phyloP scores from a whole-genome alignment of 306 rosid species.

The Gynostemma pentaphyllum region DNA sequence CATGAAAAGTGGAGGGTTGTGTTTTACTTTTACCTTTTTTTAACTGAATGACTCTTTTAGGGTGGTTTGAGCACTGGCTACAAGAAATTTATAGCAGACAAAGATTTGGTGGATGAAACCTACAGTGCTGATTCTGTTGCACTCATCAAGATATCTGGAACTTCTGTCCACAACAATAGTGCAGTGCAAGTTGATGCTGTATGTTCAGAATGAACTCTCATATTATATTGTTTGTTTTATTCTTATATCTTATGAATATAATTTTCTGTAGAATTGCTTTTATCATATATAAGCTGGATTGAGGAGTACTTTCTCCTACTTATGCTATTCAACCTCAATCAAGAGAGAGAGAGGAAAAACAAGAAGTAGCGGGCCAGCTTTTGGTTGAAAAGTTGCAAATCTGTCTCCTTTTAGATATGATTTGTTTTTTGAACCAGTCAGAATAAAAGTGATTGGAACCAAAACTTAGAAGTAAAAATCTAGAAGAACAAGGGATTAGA shows the following conservation, averaged over 20 bases:
- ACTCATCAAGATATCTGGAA: constrained; percentile 68
- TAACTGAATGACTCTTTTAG: constrained; percentile 25
- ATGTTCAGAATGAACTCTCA: constrained; percentile 18
- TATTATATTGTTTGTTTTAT: not conserved
- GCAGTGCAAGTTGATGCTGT: constrained; percentile 90
- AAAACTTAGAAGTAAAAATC: no score
- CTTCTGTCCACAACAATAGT: constrained; percentile 64
- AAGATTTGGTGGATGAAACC: constrained; percentile 66
- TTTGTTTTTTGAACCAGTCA: not conserved
- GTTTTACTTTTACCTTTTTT: not conserved
- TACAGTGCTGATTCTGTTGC: constrained; percentile 56
- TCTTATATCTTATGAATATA: not conserved
- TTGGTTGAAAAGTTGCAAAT: not conserved
- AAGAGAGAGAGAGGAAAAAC: not conserved
- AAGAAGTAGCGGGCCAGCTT: not conserved
- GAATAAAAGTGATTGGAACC: no score
- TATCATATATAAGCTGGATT: not conserved
- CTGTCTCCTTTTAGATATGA: not conserved
- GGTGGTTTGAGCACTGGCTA: constrained; percentile 92
- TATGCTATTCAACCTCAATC: not conserved
- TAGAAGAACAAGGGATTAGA: no score
- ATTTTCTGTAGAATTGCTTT: not conserved
- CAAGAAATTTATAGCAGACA: constrained; percentile 51
- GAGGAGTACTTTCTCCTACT: not conserved
- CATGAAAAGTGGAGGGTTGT: not conserved